Evolutionary conservation across 352 stramenopile genomes (phyloP), one percentile per base, ranked within the genome.

Genomic region (Thraustotheca clavata): DNA sequence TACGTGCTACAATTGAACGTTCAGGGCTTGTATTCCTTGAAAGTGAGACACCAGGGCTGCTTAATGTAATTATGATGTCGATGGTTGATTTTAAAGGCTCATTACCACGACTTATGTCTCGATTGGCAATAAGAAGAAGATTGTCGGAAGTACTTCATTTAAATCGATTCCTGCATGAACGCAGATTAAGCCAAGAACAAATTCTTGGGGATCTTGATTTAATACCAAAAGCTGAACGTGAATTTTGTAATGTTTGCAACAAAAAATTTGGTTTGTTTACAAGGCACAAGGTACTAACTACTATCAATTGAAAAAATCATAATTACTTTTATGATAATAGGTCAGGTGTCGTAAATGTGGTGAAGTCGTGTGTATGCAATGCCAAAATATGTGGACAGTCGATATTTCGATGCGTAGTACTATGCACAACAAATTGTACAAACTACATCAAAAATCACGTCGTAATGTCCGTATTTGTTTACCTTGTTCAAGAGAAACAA

Each of bases 331-430:
- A 6, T 9, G 2, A 11, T 1, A 2, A 2, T 9, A 52, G 43
- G 71, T 91, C 52, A 90, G 88, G 62, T 94, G 85, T 63, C 78
- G 85, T 34, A 94, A 94, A 67, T 94, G 85, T 49, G 85, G 85
- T 3, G 83, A 94, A 71, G 85, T 94, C 11, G 83, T 94, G 11
- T 94, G 85, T 49, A 83, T 81, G n/a, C 80, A 80, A 0, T 94
- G 85, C 49, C 72, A 94, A 89, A 50, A 82, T 88, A 31, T 94
- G 89, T 71, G 83, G 57, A 54, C 36, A 9, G 39, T 65, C 27
- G 57, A 65, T 34, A 24, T 54, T 18, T 18, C 57, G 6, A 8
- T 36, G 41, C 36, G 26, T 46, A 27, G 26, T 41, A 49, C 29
- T 3, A 41, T 27, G 55, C 43, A 52, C 43, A 52, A 52, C 20